phyloP scores from a whole-genome alignment of 306 rosid genomes.

The Nissolia schottii region DNA sequence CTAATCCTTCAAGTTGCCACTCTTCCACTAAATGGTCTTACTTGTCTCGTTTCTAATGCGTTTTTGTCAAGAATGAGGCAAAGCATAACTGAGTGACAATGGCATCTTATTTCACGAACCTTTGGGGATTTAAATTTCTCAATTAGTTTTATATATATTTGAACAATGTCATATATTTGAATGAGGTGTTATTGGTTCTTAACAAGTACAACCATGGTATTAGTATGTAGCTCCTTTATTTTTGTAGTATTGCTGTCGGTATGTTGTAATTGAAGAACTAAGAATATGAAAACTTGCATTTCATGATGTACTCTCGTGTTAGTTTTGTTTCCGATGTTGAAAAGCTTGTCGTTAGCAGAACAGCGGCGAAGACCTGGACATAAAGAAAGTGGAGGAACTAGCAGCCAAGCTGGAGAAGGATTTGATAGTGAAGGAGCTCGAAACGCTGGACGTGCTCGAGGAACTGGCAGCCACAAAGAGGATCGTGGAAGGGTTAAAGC shows the following conservation, averaged over 20 bases:
- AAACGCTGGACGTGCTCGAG: constrained; percentile 94
- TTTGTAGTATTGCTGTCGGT: background rate
- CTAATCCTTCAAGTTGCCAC: no score
- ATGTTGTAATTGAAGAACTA: background rate
- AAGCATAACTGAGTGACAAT: background rate
- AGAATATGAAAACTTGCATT: background rate
- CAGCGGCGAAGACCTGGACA: constrained; percentile 60
- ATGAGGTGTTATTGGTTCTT: background rate
- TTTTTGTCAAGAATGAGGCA: background rate
- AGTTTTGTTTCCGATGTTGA: constrained; percentile 29
- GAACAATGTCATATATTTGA: background rate
- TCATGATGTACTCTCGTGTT: background rate
- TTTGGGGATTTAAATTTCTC: background rate
- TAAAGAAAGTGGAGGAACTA: constrained; percentile 86
- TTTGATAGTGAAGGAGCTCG: constrained; percentile 88
- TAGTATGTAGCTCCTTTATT: background rate
- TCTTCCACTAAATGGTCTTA: no score
- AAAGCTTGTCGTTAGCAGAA: constrained; percentile 50
- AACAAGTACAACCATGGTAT: background rate
- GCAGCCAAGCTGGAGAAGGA: constrained; percentile 94
- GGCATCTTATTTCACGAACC: background rate
- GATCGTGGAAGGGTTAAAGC: constrained; percentile 76
- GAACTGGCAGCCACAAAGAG: constrained; percentile 82
- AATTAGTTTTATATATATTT: background rate
- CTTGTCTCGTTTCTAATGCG: background rate